phyloP scores from a whole-genome alignment of 495 filamentous ascomycete genomes.

The Penicillium longicatenatum region DNA sequence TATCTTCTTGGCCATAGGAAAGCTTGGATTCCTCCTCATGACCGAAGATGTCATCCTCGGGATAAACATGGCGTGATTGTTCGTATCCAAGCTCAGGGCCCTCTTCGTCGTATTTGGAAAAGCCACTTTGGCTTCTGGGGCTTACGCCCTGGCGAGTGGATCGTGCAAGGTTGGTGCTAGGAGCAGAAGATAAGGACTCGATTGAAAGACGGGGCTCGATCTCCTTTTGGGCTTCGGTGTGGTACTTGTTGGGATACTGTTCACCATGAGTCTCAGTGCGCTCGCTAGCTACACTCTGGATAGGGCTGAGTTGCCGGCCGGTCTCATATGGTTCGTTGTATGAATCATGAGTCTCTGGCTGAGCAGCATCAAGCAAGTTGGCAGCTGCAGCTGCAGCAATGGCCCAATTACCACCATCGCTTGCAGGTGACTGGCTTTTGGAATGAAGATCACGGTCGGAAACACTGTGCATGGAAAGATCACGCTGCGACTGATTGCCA shows the following conservation, averaged over 20 bases:
- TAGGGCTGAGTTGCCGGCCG: slow-evolving; percentile 73
- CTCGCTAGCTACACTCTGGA: slow-evolving; percentile 85
- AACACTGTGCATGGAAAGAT: slow-evolving; percentile 52
- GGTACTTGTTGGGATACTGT: slow-evolving; percentile 11
- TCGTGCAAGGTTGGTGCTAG: slow-evolving; percentile 55
- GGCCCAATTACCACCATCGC: slow-evolving; percentile 48
- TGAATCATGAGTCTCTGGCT: slow-evolving; percentile 34
- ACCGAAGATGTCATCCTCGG: slow-evolving; percentile 44
- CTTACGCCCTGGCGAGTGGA: slow-evolving; percentile 56
- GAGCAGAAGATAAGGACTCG: slow-evolving; percentile 53
- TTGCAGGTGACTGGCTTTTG: slow-evolving; percentile 43
- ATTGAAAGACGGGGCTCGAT: slow-evolving; percentile 49
- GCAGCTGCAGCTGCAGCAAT: slow-evolving; percentile 51
- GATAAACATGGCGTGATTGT: slow-evolving; percentile 27
- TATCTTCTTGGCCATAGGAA: slow-evolving; percentile 58
- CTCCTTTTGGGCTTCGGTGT: slow-evolving; percentile 27
- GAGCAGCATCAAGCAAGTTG: slow-evolving; percentile 41
- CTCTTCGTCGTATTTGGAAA: slow-evolving; percentile 37
- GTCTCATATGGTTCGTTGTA: slow-evolving; percentile 55
- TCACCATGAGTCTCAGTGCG: slow-evolving; percentile 40
- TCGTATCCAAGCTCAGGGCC: slow-evolving; percentile 46
- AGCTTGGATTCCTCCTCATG: slow-evolving; percentile 7
- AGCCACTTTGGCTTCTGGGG: slow-evolving; percentile 48
- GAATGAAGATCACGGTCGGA: slow-evolving; percentile 53
- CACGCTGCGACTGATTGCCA: slow-evolving; percentile 59